These are phyloP conservation scores for Pseudogymnoascus sp. DNA, from an alignment of 2,329 filamentous ascomycete genomes.

Conservation along the genomic window DNA sequence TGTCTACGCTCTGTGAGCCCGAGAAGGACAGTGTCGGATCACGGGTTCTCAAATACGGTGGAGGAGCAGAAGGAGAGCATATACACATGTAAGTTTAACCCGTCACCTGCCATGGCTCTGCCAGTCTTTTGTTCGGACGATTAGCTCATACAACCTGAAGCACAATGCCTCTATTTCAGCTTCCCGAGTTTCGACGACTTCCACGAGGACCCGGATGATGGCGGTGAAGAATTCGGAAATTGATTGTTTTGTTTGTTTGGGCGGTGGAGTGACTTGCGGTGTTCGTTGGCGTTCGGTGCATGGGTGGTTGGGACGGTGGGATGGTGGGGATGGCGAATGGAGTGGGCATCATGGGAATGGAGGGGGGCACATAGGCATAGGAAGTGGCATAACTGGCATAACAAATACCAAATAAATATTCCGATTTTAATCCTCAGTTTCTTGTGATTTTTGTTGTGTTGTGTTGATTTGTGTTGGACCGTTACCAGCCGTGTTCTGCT, in stretches of 20 bases:
- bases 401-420: slow-evolving; percentile 5
- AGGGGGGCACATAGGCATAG: neutral
- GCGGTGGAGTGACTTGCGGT: slow-evolving; percentile 4
- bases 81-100: neutral
- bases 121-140: neutral
- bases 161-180: slow-evolving; percentile 50
- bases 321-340: neutral
- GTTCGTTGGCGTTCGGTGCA: slow-evolving; percentile 1
- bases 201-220: slow-evolving; percentile 40
- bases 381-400: neutral
- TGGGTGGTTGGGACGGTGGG: neutral
- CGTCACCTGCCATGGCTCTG: neutral
- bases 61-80: slow-evolving; percentile 7
- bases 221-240: slow-evolving; percentile 17
- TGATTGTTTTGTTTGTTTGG: slow-evolving; percentile 6
- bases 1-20: neutral
- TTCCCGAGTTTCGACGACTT: slow-evolving; percentile 67
- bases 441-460: neutral
- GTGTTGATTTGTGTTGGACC: neutral
- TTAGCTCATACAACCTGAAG: neutral
- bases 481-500: neutral
- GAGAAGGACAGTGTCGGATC: neutral
- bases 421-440: neutral
- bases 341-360: neutral
- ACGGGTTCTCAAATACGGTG: slow-evolving; percentile 2